Conservation (phyloP, 441 rosid genomes). For the Manihot esculenta region DNA sequence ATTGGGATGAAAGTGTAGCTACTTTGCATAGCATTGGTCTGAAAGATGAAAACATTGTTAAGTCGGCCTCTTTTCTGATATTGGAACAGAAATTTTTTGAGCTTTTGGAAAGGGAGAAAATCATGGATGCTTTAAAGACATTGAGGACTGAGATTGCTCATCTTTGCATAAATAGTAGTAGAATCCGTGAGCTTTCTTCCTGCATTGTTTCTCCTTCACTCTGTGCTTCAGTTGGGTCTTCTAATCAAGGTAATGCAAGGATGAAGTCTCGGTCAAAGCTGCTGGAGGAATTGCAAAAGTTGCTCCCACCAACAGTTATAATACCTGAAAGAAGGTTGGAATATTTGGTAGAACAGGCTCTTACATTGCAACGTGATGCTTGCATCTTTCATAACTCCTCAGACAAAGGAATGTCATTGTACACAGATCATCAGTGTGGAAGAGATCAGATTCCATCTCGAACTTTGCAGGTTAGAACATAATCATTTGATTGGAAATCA, state of each 20-base stretch:
- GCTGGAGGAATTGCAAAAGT: constrained; percentile 51
- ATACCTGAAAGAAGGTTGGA: constrained; percentile 66
- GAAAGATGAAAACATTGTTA: constrained; percentile 41
- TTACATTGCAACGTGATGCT: constrained; percentile 45
- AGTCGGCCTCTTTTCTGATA: constrained; percentile 55
- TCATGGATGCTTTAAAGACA: constrained; percentile 52
- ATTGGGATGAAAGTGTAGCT: constrained; percentile 51
- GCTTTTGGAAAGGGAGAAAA: constrained; percentile 42
- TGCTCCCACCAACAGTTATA: constrained; percentile 58
- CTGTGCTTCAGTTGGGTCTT: constrained; percentile 28
- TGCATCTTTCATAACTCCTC: constrained; percentile 61
- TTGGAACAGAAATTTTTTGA: constrained; percentile 63
- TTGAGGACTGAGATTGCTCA: constrained; percentile 62
- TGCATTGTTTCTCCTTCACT: constrained; percentile 39
- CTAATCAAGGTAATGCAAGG: constrained; percentile 26
- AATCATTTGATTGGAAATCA: constrained; percentile 7
- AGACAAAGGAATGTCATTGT: constrained; percentile 57
- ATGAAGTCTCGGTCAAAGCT: constrained; percentile 45
- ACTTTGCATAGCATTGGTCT: constrained; percentile 44
- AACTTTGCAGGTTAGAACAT: constrained; percentile 62
- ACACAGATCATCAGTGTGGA: constrained; percentile 64
- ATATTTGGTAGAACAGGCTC: constrained; percentile 64
- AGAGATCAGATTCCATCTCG: constrained; percentile 59
- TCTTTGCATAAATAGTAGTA: constrained; percentile 34
- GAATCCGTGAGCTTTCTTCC: constrained; percentile 48